phyloP scores from a whole-genome alignment of 257 asterid species.

The Sherardia arvensis region DNA sequence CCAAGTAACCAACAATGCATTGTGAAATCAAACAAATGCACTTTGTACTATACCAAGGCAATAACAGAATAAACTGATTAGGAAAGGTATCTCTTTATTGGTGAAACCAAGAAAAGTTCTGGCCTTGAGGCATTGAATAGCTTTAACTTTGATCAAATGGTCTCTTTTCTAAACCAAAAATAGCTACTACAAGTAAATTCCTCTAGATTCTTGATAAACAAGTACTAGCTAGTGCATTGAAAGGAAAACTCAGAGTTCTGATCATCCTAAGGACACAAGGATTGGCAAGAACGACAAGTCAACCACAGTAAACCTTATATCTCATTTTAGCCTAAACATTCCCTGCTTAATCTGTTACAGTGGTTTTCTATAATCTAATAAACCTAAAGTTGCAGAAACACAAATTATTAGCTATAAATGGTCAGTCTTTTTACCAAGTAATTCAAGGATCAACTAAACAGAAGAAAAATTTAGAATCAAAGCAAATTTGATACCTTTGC shows the following conservation, averaged over 20 bases:
- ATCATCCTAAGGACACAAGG: no score
- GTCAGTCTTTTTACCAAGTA: background rate
- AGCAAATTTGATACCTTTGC: constrained; percentile 61
- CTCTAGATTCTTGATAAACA: background rate
- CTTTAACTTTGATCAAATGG: no score
- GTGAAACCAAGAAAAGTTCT: background rate
- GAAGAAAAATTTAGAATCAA: background rate
- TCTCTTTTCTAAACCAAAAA: background rate
- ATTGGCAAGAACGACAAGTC: background rate
- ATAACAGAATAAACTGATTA: background rate
- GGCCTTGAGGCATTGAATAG: background rate
- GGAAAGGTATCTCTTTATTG: no score
- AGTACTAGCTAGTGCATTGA: background rate
- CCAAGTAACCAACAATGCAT: background rate
- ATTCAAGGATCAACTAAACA: background rate
- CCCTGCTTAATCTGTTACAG: background rate
- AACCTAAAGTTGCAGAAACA: background rate
- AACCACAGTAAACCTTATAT: background rate
- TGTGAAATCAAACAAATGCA: background rate
- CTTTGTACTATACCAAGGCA: background rate
- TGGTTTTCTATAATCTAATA: background rate
- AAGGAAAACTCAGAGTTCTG: background rate
- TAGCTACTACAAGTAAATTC: background rate
- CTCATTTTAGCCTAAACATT: background rate
- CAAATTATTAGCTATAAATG: background rate